A percentile compares a stretch with the other conserved stretches of the same genome.
These are phyloP conservation scores for Parafenestella ontariensis DNA, from an alignment of 2,329 filamentous ascomycete species.

Conservation along the genomic window DNA sequence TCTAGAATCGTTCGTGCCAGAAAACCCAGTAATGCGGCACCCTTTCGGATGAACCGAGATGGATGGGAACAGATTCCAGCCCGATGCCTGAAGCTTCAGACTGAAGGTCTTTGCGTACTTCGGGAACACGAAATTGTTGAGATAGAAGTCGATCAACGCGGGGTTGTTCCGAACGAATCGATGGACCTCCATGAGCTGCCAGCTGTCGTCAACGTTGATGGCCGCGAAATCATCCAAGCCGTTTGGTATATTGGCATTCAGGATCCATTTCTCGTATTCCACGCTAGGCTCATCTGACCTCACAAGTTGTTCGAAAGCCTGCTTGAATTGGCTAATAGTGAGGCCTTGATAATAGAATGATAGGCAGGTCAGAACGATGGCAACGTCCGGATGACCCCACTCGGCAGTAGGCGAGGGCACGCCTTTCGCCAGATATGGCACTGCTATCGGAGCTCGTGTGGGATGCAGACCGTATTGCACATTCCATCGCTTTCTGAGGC, in stretches of 20 bases:
- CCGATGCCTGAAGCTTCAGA: conserved; percentile 68
- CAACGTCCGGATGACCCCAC: conserved; percentile 71
- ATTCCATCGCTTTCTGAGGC: conserved; percentile 69
- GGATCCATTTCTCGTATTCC: conserved; percentile 66
- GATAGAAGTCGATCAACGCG: conserved; percentile 67
- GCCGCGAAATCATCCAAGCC: conserved; percentile 60
- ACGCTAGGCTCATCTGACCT: conserved; percentile 64
- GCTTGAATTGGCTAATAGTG: conserved; percentile 56
- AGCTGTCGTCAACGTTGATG: conserved; percentile 66
- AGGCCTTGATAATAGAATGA: conserved; percentile 70
- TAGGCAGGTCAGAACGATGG: conserved; percentile 52
- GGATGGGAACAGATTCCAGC: conserved; percentile 70
- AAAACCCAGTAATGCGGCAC: conserved; percentile 70
- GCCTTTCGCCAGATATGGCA: conserved; percentile 70
- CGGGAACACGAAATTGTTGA: conserved; percentile 71
- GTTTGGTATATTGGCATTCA: conserved; percentile 52
- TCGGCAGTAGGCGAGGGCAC: conserved; percentile 68
- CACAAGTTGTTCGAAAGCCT: conserved; percentile 60
- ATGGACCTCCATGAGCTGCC: conserved; percentile 56
- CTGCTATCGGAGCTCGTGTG: conserved; percentile 65
- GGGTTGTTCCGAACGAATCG: conserved; percentile 55
- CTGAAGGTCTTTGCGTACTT: conserved; percentile 69
- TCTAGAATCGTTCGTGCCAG: conserved; percentile 73
- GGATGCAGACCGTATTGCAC: conserved; percentile 64
- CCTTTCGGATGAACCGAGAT: conserved; percentile 9